Evolutionary conservation across 2,329 filamentous ascomycete species (phyloP).

Genomic region (Ceratocystis papillata): DNA sequence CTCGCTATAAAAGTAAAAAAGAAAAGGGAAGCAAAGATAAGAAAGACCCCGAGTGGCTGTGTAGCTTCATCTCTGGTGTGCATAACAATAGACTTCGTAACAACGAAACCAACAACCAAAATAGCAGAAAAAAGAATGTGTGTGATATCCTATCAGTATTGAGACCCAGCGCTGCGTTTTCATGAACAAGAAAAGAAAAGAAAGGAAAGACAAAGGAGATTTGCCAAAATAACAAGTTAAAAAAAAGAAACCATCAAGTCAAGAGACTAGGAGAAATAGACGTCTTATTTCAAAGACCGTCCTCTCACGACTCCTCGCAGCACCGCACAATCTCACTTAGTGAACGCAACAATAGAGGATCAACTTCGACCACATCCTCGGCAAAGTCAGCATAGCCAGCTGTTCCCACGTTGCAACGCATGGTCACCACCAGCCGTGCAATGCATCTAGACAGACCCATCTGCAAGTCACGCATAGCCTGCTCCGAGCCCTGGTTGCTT

Average conservation of each 20-base stretch:
- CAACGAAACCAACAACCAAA: not conserved
- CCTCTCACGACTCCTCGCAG: conserved; percentile 15
- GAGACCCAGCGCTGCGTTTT: conserved; percentile 3
- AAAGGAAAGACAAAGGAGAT: conserved; percentile 4
- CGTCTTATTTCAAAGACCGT: not conserved
- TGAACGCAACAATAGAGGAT: conserved; percentile 21
- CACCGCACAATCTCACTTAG: conserved; percentile 23
- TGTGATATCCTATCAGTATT: conserved; percentile 12
- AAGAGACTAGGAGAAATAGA: not conserved
- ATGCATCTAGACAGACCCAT: conserved; percentile 43
- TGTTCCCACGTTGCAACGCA: conserved; percentile 28
- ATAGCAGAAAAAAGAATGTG: not conserved
- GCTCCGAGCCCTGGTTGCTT: conserved; percentile 30
- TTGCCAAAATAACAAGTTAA: conserved; percentile 9
- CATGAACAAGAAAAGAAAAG: not conserved
- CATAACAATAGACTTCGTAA: conserved; percentile 3
- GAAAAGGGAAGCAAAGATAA: conserved; percentile 8
- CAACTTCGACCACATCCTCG: conserved; percentile 18
- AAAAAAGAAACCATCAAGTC: not conserved
- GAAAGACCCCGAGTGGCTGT: conserved; percentile 3
- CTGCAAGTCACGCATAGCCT: conserved; percentile 38
- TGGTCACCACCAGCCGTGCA: conserved; percentile 40
- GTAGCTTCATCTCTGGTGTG: not conserved
- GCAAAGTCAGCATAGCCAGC: conserved; percentile 6
- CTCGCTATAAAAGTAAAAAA: not conserved